Evolutionary conservation across 2,329 filamentous ascomycete species (phyloP), one percentile per base, ranked within the genome.

Genomic region (Onygena corvina): DNA sequence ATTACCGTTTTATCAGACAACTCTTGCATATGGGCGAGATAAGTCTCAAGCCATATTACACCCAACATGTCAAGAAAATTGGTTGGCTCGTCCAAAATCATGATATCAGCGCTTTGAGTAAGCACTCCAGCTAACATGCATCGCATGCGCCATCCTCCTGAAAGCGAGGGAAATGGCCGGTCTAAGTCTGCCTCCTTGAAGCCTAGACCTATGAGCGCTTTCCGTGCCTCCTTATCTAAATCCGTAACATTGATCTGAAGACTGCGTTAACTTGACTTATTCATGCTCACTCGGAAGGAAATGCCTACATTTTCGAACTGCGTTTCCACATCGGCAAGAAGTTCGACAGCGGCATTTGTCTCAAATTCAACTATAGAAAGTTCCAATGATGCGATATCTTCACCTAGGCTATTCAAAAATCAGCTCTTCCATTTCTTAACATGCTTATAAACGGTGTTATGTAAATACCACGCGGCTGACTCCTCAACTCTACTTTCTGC

Each of bases 51-150:
- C 86, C 87, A 93, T 50, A 94, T 78, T 50, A 94, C 88, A 1
- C 84, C 85, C 0, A 88, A 74, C 0, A 93, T 71, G 59, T 93
- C 86, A 1, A 93, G 74, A 60, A 86, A 93, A 60, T 93, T 93
- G 29, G 86, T 93, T 0, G 87, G 87, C 61, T 93, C 86, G 62
- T 93, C 86, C 1, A 93, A 76, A 46, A 93, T 81, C 51, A 93
- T 71, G 2, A 93, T 78, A 56, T 93, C 86, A 0, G 81, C 77
- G 5, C 82, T 77, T 53, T 88, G 82, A 1, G 86, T 76, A 3
- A 93, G 71, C 0, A 79, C 77, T 2, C 65, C 71, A 2, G 82
- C 81, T 0, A 86, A 71, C 51, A 79, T 71, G 23, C 77, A 78
- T 7, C 83, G 76, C 79, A 85, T 86, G 52, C 73, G 76, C 83